These are phyloP conservation scores for Camellia lanceoleosa DNA, from an alignment of 148 eudicot genomes.

Conservation along the genomic window DNA sequence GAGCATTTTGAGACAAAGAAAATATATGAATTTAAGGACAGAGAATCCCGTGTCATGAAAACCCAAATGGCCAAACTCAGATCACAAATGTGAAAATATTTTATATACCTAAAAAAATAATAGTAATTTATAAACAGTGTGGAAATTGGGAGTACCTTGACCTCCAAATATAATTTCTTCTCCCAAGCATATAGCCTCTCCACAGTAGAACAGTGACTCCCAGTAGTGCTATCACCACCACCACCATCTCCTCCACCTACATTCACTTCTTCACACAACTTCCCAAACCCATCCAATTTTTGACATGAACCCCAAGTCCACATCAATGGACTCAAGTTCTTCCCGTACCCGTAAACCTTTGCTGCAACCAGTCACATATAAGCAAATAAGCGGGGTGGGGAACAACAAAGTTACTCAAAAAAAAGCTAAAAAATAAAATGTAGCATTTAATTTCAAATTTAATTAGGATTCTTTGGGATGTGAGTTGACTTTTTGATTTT, in stretches of 20 bases:
- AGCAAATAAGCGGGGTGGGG: not conserved
- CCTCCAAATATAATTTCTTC: slow-evolving; percentile 81
- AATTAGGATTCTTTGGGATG: too few relatives aligned
- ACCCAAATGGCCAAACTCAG: too few relatives aligned
- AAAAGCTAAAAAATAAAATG: too few relatives aligned
- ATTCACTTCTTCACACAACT: slow-evolving; percentile 41
- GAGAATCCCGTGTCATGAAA: too few relatives aligned
- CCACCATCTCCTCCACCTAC: slow-evolving; percentile 19
- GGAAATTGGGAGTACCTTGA: slow-evolving; percentile 54
- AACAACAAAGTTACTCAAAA: too few relatives aligned
- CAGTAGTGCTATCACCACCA: slow-evolving; percentile 20
- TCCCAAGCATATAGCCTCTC: slow-evolving; percentile 97
- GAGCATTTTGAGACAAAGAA: too few relatives aligned
- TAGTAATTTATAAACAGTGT: not conserved
- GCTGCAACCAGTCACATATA: slow-evolving; percentile 23
- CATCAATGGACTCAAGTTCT: slow-evolving; percentile 55
- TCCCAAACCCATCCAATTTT: slow-evolving; percentile 53
- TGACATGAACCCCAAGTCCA: slow-evolving; percentile 51
- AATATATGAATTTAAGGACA: too few relatives aligned
- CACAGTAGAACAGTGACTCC: slow-evolving; percentile 70
- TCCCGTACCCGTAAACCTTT: slow-evolving; percentile 51
- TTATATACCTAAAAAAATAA: too few relatives aligned
- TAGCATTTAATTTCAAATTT: too few relatives aligned
- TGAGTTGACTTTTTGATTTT: too few relatives aligned
- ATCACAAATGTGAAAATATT: too few relatives aligned